A percentile compares a stretch with the other conserved stretches of the same genome.
phyloP scores from a whole-genome alignment of 2,329 filamentous ascomycete genomes.

The Epichloe baconii region DNA sequence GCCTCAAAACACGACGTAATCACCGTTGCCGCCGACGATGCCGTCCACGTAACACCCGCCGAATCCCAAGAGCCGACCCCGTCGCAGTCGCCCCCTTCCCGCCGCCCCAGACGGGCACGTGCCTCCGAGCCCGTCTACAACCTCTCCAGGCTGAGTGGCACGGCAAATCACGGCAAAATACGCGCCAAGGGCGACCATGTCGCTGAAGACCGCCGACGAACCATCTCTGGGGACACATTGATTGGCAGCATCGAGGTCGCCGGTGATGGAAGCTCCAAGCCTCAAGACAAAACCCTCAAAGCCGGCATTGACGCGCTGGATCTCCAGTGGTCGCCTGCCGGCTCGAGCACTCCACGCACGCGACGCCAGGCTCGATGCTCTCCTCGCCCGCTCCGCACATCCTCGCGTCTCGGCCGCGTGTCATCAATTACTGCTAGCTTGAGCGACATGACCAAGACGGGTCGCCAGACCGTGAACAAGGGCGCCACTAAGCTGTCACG shows the following conservation, averaged over 20 bases:
- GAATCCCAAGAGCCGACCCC: conserved; percentile 15
- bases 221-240: conserved; percentile 29
- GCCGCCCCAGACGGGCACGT: conserved; percentile 42
- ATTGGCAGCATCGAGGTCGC: conserved; percentile 14
- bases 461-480: conserved; percentile 40
- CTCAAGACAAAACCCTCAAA: conserved; percentile 4
- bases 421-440: conserved; percentile 33
- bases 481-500: conserved; percentile 35
- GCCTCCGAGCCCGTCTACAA: conserved; percentile 53
- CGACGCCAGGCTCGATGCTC: conserved; percentile 19
- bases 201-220: conserved; percentile 30
- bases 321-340: conserved; percentile 28
- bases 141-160: conserved; percentile 48
- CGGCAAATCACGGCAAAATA: conserved; percentile 44
- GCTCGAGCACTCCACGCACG: conserved; percentile 21
- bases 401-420: conserved; percentile 25
- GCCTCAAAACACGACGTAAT: conserved; percentile 26
- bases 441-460: conserved; percentile 47
- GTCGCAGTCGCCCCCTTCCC: conserved; percentile 15
- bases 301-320: conserved; percentile 31
- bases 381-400: conserved; percentile 24
- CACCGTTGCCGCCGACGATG: conserved; percentile 17
- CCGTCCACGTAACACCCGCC: conserved; percentile 10
- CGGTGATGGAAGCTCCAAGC: conserved; percentile 8
- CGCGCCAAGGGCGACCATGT: conserved; percentile 37